Evolutionary conservation across 1,284 basidiomycete species (phyloP).

Genomic region (Heliocybe sulcata): DNA sequence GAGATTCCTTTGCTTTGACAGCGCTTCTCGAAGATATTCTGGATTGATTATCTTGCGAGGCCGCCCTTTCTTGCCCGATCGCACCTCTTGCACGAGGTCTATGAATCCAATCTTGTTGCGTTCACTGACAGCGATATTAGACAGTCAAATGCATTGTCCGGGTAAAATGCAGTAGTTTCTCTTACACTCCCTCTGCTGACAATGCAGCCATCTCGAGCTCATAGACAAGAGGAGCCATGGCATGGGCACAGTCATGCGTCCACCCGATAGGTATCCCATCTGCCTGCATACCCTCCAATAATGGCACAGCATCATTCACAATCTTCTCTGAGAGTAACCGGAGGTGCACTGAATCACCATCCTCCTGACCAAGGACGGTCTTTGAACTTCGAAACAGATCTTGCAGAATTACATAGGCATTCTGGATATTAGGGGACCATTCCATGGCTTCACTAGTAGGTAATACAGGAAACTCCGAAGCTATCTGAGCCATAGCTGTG

Average conservation of each 20-base stretch:
- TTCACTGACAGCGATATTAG: not conserved
- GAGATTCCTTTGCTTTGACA: conserved; percentile 1
- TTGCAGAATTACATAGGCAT: not conserved
- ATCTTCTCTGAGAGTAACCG: not conserved
- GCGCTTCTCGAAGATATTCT: conserved; percentile 3
- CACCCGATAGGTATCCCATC: not conserved
- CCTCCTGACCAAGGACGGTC: not conserved
- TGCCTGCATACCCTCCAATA: not conserved
- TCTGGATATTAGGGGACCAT: not conserved
- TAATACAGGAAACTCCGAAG: too few species aligned
- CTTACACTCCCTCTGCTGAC: conserved; percentile 8
- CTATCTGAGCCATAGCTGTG: too few species aligned
- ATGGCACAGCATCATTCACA: not conserved
- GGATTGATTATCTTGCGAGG: conserved; percentile 5
- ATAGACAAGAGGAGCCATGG: conserved; percentile 8
- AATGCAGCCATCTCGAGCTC: conserved; percentile 5
- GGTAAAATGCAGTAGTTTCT: too few species aligned
- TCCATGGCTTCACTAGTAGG: not conserved
- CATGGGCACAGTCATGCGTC: not conserved
- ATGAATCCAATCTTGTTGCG: not conserved
- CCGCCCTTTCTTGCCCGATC: conserved; percentile 1
- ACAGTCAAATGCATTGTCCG: too few species aligned
- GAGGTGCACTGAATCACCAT: conserved; percentile 2
- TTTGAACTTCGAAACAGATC: not conserved
- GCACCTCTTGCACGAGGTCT: not conserved